phyloP scores from a whole-genome alignment of 768 basidiomycete species.

The Hericium alpestre region DNA sequence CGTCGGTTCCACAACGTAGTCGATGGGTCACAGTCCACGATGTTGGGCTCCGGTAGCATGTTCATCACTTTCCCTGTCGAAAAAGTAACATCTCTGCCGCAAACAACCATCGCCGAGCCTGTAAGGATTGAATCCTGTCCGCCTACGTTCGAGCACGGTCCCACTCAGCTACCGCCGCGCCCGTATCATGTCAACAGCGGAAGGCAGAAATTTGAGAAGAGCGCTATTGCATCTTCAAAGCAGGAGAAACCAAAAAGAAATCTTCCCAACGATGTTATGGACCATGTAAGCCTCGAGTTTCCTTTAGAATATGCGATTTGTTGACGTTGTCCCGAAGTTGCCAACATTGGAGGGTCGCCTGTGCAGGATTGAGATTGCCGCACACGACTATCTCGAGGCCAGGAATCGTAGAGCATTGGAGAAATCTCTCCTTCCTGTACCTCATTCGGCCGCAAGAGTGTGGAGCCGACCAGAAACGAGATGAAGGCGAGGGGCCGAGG shows the following conservation, averaged over 20 bases:
- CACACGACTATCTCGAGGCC: slow-evolving; percentile 5
- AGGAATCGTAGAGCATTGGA: slow-evolving; percentile 12
- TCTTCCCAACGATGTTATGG: neutral
- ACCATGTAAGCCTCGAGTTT: neutral
- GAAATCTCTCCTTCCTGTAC: slow-evolving; percentile 7
- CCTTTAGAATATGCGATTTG: neutral
- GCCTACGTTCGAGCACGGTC: slow-evolving; percentile 11
- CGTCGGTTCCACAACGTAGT: slow-evolving; percentile 10
- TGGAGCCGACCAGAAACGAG: too few species aligned
- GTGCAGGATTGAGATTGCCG: slow-evolving; percentile 8
- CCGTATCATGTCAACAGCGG: slow-evolving; percentile 1
- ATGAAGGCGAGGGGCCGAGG: too few species aligned
- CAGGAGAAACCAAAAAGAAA: neutral
- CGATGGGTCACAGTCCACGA: slow-evolving; percentile 12
- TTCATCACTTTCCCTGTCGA: slow-evolving; percentile 12
- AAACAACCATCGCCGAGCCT: neutral
- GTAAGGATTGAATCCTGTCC: slow-evolving; percentile 1
- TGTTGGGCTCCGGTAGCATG: slow-evolving; percentile 12
- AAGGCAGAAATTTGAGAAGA: neutral
- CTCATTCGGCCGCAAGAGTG: neutral
- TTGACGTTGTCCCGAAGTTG: neutral
- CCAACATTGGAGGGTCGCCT: slow-evolving; percentile 10
- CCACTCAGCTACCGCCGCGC: slow-evolving; percentile 9
- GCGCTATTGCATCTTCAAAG: neutral
- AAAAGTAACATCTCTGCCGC: slow-evolving; percentile 10